phyloP scores from a whole-genome alignment of 306 rosid species.

The Malus fusca region DNA sequence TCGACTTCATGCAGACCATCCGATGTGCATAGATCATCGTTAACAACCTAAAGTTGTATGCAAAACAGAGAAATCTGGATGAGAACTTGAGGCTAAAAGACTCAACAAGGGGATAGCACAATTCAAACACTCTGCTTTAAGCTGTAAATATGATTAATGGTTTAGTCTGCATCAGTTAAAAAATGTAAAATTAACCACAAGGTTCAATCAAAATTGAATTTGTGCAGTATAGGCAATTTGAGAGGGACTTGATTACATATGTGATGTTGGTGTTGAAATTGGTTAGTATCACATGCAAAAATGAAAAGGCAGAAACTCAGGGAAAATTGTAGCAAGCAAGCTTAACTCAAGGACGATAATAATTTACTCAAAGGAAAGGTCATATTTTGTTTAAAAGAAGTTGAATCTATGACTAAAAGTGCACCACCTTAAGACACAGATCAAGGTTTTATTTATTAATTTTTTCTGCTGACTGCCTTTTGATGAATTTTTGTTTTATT shows the following conservation, averaged over 20 bases:
- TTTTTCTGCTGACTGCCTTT: neutral
- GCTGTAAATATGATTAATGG: neutral
- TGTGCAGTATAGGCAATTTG: neutral
- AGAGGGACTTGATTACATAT: neutral
- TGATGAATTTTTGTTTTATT: too few relatives aligned
- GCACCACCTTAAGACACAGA: neutral
- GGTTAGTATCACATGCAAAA: neutral
- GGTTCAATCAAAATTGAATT: neutral
- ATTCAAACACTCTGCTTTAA: neutral
- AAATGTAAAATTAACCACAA: neutral
- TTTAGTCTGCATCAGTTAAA: neutral
- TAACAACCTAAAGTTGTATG: conserved; percentile 40
- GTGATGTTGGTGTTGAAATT: neutral
- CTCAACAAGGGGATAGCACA: neutral
- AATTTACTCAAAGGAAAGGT: neutral
- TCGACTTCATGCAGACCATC: conserved; percentile 69
- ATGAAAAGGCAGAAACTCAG: neutral
- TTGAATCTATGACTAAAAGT: neutral
- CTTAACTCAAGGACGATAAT: neutral
- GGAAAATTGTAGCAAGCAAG: neutral
- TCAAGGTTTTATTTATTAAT: neutral
- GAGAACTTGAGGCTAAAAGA: neutral
- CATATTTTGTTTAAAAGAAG: neutral
- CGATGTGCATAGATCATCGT: conserved; percentile 40
- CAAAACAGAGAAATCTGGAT: conserved; percentile 4